Conservation (phyloP, 2,329 filamentous ascomycete genomes). For the Mollisia scopiformis region DNA sequence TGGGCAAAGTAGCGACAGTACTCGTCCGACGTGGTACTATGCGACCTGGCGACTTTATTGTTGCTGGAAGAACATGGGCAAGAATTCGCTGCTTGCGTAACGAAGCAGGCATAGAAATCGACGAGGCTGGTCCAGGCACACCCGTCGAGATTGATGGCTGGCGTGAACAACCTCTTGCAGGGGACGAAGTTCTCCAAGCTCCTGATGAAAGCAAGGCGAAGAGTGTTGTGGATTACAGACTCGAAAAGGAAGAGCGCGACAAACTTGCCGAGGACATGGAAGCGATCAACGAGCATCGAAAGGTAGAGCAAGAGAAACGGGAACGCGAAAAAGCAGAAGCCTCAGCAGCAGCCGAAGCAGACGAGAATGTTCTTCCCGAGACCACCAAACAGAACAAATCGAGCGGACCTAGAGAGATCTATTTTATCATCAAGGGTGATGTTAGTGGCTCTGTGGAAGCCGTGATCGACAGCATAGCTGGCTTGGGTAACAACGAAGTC, state of each 20-base stretch:
- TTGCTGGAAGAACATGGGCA: conserved; percentile 87
- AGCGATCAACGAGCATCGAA: conserved; percentile 72
- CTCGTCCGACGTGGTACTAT: conserved; percentile 88
- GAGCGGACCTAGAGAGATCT: conserved; percentile 59
- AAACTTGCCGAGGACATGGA: conserved; percentile 70
- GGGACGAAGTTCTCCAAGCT: conserved; percentile 86
- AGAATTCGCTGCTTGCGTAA: conserved; percentile 83
- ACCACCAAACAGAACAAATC: conserved; percentile 35
- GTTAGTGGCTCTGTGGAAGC: conserved; percentile 95
- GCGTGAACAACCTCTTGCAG: conserved; percentile 83
- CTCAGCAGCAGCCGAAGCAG: conserved; percentile 41
- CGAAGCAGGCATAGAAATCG: conserved; percentile 75
- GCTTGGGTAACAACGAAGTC: conserved; percentile 85
- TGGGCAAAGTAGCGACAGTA: conserved; percentile 85
- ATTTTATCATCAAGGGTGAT: conserved; percentile 89
- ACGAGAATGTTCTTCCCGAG: conserved; percentile 29
- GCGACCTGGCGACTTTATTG: conserved; percentile 77
- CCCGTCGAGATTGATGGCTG: conserved; percentile 96
- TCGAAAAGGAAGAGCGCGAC: conserved; percentile 70
- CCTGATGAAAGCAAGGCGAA: conserved; percentile 78
- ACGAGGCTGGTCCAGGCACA: conserved; percentile 80
- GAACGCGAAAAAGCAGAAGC: conserved; percentile 61
- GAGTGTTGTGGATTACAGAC: conserved; percentile 74
- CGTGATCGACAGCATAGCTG: conserved; percentile 74
- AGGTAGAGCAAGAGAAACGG: conserved; percentile 58